These are phyloP conservation scores for Escovopsis sp. DNA, from an alignment of 2,329 filamentous ascomycete genomes.

Conservation along the genomic window DNA sequence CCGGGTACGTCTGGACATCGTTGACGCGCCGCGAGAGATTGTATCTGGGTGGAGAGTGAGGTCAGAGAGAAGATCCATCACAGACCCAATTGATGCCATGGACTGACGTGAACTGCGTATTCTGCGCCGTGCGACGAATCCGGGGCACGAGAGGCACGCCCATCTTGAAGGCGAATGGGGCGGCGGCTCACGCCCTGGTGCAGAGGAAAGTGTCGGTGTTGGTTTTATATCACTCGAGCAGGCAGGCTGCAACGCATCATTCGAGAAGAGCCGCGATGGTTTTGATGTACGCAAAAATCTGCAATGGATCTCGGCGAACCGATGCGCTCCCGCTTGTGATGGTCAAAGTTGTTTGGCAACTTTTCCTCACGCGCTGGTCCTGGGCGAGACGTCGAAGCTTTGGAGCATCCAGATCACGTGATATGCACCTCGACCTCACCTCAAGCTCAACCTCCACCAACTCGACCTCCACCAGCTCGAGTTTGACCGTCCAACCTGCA, in stretches of 20 bases:
- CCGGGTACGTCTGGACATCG: conserved; percentile 45
- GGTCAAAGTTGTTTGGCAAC: conserved; percentile 1
- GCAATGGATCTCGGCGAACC: background rate
- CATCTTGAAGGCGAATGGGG: conserved; percentile 14
- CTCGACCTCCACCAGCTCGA: background rate
- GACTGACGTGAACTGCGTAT: conserved; percentile 33
- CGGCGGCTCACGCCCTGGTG: conserved; percentile 5
- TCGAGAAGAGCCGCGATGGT: no score
- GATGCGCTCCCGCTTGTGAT: background rate
- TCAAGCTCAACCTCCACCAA: background rate
- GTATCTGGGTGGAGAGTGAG: conserved; percentile 29
- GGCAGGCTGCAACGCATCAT: background rate
- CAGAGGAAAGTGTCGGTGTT: background rate
- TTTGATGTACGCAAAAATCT: no score
- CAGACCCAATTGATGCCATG: background rate
- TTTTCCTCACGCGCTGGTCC: conserved; percentile 5
- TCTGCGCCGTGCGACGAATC: conserved; percentile 33
- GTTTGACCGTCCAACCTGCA: no score
- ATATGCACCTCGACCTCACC: background rate
- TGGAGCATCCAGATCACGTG: conserved; percentile 2
- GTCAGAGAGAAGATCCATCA: background rate
- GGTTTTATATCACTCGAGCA: background rate
- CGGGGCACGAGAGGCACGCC: conserved; percentile 21
- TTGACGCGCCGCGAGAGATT: conserved; percentile 43
- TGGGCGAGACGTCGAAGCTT: conserved; percentile 2